Evolutionary conservation across 805 yeast genomes (phyloP).

Genomic region (Pichia thaimueangensis): DNA sequence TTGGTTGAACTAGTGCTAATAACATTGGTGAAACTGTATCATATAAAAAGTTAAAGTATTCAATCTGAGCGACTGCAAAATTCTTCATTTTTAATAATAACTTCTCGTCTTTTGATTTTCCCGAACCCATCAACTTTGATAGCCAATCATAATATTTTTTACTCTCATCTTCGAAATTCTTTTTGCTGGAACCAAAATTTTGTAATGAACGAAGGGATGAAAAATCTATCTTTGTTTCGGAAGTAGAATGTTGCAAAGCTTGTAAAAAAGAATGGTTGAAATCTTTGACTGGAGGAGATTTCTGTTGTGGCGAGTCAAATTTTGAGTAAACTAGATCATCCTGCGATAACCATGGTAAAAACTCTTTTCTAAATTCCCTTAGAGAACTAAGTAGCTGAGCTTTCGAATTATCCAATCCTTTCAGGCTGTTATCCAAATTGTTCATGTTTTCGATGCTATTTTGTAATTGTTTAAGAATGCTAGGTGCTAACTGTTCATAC

Average conservation of each 20-base stretch:
- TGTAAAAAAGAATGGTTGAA: constrained; percentile 2
- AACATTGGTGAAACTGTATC: constrained; percentile 21
- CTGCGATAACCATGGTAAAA: constrained; percentile 3
- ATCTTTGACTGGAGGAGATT: background rate
- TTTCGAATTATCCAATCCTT: constrained; percentile 15
- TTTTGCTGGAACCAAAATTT: constrained; percentile 16
- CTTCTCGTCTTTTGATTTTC: constrained; percentile 30
- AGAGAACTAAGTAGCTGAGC: constrained; percentile 2
- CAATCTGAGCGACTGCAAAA: constrained; percentile 29
- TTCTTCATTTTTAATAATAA: constrained; percentile 25
- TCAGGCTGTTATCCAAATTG: constrained; percentile 17
- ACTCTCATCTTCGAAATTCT: constrained; percentile 32
- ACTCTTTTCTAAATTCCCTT: constrained; percentile 11
- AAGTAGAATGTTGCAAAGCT: constrained; percentile 8
- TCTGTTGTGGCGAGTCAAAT: background rate
- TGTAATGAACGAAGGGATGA: constrained; percentile 1
- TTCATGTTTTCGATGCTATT: constrained; percentile 14
- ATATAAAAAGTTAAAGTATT: constrained; percentile 25
- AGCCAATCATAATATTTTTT: constrained; percentile 33
- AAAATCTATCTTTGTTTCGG: constrained; percentile 4
- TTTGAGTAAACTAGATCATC: constrained; percentile 3
- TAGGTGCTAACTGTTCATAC: constrained; percentile 24
- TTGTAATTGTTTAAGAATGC: constrained; percentile 16
- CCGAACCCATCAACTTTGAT: constrained; percentile 29
- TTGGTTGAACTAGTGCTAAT: constrained; percentile 9